Evolutionary conservation across 1,284 basidiomycete species (phyloP), one percentile per base, ranked within the genome.

Genomic region (Macrocybe sp.): DNA sequence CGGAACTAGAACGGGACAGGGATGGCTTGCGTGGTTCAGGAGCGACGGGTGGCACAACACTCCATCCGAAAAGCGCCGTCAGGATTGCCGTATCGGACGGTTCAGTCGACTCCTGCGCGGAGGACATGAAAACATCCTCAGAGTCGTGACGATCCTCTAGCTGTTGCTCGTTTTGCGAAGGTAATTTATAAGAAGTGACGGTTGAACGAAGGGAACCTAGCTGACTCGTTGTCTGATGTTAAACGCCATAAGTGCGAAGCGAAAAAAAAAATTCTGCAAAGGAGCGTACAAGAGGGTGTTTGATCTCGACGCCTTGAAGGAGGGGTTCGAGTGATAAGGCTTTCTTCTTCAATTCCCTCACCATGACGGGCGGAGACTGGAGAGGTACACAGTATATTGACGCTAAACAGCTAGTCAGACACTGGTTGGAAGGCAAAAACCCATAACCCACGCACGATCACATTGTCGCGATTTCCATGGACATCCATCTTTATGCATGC

Each of bases 381-480:
- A 91, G 67, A 5, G 83, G 83, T 31, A 90, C 78, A 42, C 81
- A 79, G 58, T 91, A 90, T 45, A 91, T 80, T 0, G 83, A 81
- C 37, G 75, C 87, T 89, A 44, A 43, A 36, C 34, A 33, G 3
- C 7, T 6, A 30, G 44, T 40, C 55, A 47, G 46, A 50, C 34
- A 10, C 39, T 41, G 37, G 28, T 32, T 10, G 34, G 32, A 46
- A 41, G 10, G 31, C 14, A 7, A 38, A 33, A 37, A 44, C 31
- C 32, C 29, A 45, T 16, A 36, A 30, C 30, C 47, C 37, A 68
- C 78, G 55, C 57, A 90, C 89, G 64, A 63, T 89, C 85, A 56
- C 88, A 89, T 60, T 91, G 88, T 47, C 78, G 75, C 31, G 73
- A 71, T 62, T 78, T 87, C 89, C 89, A 91, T 2, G 89, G 89